Percentiles rank a stretch among this genome's conserved stretches.
Evolutionary conservation across 208 protist species (phyloP).

Genomic region (Leishmania tropica): DNA sequence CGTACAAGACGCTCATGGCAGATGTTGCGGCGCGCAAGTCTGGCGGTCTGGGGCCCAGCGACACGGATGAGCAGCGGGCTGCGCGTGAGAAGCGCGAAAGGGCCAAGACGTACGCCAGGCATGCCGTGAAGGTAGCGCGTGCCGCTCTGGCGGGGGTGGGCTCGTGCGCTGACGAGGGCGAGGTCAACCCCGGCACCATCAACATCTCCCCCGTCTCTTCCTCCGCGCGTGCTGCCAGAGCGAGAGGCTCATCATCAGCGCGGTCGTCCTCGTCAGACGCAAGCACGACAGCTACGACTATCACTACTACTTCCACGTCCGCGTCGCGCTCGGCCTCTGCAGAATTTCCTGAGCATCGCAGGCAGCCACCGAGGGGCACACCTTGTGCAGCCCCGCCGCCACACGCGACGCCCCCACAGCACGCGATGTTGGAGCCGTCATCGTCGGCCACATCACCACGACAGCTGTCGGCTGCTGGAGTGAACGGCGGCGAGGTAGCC

Average conservation of each 20-base stretch:
- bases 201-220: background rate
- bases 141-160: slow-evolving; percentile 17
- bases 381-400: background rate
- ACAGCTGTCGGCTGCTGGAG: slow-evolving; percentile 19
- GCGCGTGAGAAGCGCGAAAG: slow-evolving; percentile 52
- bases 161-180: background rate
- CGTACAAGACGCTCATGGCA: slow-evolving; percentile 76
- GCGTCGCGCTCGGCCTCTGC: background rate
- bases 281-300: background rate
- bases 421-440: background rate
- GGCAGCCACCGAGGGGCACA: background rate
- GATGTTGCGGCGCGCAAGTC: slow-evolving; percentile 38
- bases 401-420: background rate
- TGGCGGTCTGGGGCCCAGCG: slow-evolving; percentile 69
- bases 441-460: slow-evolving; percentile 6
- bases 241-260: background rate
- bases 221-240: background rate
- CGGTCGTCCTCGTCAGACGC: background rate
- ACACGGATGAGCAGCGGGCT: slow-evolving; percentile 80
- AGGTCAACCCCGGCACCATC: background rate
- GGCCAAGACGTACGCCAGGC: slow-evolving; percentile 55
- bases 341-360: background rate
- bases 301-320: background rate
- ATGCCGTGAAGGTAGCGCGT: slow-evolving; percentile 37
- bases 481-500: background rate